Base-by-base conservation (phyloP, 805 yeast species). In the Pichia ethanolica region DNA sequence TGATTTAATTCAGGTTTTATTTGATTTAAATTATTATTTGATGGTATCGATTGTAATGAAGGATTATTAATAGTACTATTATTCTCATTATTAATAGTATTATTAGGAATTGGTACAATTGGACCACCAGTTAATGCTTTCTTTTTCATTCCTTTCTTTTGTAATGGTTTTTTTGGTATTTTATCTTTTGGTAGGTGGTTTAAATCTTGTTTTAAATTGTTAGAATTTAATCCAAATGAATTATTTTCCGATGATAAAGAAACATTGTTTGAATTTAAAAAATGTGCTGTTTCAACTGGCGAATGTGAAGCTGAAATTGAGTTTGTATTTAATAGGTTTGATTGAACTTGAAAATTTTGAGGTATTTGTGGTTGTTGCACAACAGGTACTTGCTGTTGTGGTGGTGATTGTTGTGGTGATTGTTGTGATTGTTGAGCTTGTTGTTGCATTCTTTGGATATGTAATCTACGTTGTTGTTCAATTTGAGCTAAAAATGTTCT, bases 21-120 rank as follows among this genome's bases (percentile, higher is more conserved):
- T 20, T 20, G 20, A 20, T 20, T 20, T 20, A 20, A 20, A 20
- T 20, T 20, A 20, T 20, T 20, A 20, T 20, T 20, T 3, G 20
- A 20, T 20, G 20, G 3, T 20, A 20, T 20, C 3, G 20, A 20
- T 20, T 20, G 20, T 2, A 20, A 20, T 20, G 20, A 20, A 20
- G 20, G 3, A 20, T 20, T 20, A 20, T 20, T 28, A 12, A 12
- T 14, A 7, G 3, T 12, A 11, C 3, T 32, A 9, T 8, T 32
- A 3, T 4, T 32, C 3, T 32, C 34, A 32, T 8, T 9, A 32
- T 32, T 32, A 11, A 79, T 66, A 51, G 82, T 83, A 3, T 67
- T 50, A 0, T 80, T 41, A 20, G 37, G 27, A 37, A 39, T 12
- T 11, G 42, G 26, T 6, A 39, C 36, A 34, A 9, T 34, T 25